A percentile compares a stretch with the other conserved stretches of the same genome.
These are phyloP conservation scores for Veloboletus limbatus DNA, from an alignment of 1,284 basidiomycete genomes.

Conservation along the genomic window DNA sequence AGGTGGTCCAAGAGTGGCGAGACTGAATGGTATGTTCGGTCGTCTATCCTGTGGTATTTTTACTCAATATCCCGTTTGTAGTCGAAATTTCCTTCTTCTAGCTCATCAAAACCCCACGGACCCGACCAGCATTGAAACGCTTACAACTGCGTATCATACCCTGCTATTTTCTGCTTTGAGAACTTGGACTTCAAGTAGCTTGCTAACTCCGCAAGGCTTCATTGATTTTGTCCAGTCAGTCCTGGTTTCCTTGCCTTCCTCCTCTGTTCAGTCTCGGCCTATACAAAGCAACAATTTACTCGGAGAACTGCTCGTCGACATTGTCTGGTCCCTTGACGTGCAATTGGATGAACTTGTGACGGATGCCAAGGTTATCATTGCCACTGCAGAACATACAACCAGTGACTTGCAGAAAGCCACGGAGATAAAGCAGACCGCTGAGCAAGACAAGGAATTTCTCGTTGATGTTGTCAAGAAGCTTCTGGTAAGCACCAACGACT, in stretches of 20 bases:
- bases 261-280: conserved; percentile 38
- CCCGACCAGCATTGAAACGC: conserved; percentile 47
- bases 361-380: conserved; percentile 44
- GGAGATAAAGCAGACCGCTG: conserved; percentile 49
- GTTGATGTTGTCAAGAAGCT: conserved; percentile 57
- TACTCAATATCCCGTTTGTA: conserved; percentile 29
- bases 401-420: conserved; percentile 31
- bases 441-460: conserved; percentile 62
- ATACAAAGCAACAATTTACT: conserved; percentile 45
- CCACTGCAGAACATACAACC: conserved; percentile 18
- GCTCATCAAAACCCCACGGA: conserved; percentile 57
- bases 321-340: conserved; percentile 75
- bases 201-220: conserved; percentile 48
- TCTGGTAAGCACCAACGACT: conserved; percentile 48
- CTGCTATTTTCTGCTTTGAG: conserved; percentile 56
- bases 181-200: conserved; percentile 49
- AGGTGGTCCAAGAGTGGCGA: conserved; percentile 59
- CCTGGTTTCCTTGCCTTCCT: conserved; percentile 61
- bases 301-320: conserved; percentile 70
- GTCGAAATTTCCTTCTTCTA: conserved; percentile 55
- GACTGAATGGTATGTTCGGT: conserved; percentile 52
- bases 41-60: conserved; percentile 11
- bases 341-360: conserved; percentile 67
- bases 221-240: conserved; percentile 63
- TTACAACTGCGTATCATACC: conserved; percentile 65